Conservation (phyloP, 1,284 basidiomycete genomes). For the Apiotrichum mycotoxinovorans region DNA sequence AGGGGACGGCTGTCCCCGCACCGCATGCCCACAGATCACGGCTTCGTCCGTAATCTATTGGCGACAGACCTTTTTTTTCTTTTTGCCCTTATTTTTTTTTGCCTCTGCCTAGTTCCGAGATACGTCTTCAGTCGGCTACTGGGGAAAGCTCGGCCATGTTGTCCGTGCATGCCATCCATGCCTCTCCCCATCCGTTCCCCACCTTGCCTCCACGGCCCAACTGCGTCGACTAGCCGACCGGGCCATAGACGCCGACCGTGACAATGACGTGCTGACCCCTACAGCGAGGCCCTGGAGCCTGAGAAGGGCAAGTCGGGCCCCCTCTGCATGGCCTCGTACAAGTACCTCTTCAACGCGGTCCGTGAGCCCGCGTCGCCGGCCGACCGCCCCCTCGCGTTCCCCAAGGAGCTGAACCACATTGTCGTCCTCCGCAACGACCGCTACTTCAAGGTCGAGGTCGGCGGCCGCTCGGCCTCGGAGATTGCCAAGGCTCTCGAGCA, state of each 20-base stretch:
- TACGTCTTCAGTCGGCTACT: too few species aligned
- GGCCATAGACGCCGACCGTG: too few species aligned
- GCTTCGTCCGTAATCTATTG: background rate
- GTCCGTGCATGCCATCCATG: too few species aligned
- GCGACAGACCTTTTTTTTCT: background rate
- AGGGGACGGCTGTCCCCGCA: too few species aligned
- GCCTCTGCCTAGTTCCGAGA: too few species aligned
- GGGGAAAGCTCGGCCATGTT: too few species aligned
- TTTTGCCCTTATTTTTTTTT: too few species aligned
- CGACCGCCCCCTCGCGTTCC: slow-evolving; percentile 81
- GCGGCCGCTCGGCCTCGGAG: slow-evolving; percentile 63
- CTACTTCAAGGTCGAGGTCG: slow-evolving; percentile 76
- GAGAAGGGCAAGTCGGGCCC: slow-evolving; percentile 79
- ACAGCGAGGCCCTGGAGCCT: slow-evolving; percentile 75
- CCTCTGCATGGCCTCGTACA: slow-evolving; percentile 92
- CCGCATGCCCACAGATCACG: background rate
- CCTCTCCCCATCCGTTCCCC: too few species aligned
- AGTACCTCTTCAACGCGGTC: slow-evolving; percentile 90
- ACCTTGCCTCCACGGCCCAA: too few species aligned
- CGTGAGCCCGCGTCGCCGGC: slow-evolving; percentile 79
- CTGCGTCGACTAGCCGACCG: too few species aligned
- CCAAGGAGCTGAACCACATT: slow-evolving; percentile 70
- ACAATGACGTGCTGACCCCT: background rate
- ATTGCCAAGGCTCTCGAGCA: slow-evolving; percentile 77
- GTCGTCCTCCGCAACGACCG: slow-evolving; percentile 87